phyloP scores from a whole-genome alignment of 2,329 filamentous ascomycete genomes.

The Tolypocladium nubicola region DNA sequence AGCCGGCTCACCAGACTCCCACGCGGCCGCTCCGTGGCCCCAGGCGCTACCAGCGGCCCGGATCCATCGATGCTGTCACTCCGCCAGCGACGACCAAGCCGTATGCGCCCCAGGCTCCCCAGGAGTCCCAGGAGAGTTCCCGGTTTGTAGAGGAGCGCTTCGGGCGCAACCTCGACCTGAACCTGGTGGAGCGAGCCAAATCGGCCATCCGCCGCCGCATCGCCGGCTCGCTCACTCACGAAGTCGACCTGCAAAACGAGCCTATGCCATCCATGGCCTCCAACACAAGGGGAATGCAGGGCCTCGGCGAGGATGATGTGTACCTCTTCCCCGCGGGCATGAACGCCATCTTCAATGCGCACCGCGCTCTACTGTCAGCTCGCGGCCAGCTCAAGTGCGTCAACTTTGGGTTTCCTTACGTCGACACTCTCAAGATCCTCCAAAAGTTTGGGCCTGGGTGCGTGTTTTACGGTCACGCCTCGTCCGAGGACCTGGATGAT shows the following conservation, averaged over 20 bases:
- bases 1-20: slow-evolving; percentile 14
- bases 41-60: slow-evolving; percentile 60
- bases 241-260: slow-evolving; percentile 41
- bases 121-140: slow-evolving; percentile 52
- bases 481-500: slow-evolving; percentile 69
- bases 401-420: slow-evolving; percentile 94
- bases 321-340: slow-evolving; percentile 85
- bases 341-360: slow-evolving; percentile 88
- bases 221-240: slow-evolving; percentile 68
- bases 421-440: slow-evolving; percentile 90
- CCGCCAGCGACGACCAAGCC: slow-evolving; percentile 9
- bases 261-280: slow-evolving; percentile 16
- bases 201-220: slow-evolving; percentile 80
- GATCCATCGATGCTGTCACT: slow-evolving; percentile 26
- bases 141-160: slow-evolving; percentile 91
- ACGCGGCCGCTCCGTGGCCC: slow-evolving; percentile 56
- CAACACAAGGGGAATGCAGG: slow-evolving; percentile 45
- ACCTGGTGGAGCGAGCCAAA: slow-evolving; percentile 71
- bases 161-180: slow-evolving; percentile 77
- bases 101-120: slow-evolving; percentile 9
- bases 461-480: slow-evolving; percentile 76
- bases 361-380: slow-evolving; percentile 59
- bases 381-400: slow-evolving; percentile 64
- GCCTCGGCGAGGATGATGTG: slow-evolving; percentile 75
- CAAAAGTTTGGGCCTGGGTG: slow-evolving; percentile 90